Conservation (phyloP, 805 yeast genomes). For the Candida broadrunensis region DNA sequence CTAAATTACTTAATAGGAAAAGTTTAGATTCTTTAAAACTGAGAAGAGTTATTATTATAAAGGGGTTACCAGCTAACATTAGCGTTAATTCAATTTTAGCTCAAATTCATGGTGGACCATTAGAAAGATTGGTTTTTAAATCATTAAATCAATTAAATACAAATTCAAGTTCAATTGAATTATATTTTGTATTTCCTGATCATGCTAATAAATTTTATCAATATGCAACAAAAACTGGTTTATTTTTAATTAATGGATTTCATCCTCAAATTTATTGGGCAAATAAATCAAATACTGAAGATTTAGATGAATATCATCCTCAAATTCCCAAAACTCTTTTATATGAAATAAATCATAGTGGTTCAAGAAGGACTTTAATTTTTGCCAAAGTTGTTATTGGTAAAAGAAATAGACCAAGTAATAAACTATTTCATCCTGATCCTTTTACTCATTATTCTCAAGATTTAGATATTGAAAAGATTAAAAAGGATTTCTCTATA, state of each 20-base stretch:
- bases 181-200: constrained; percentile 50
- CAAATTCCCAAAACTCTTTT: constrained; percentile 11
- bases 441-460: constrained; percentile 39
- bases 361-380: constrained; percentile 57
- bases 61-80: constrained; percentile 38
- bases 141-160: not conserved
- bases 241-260: constrained; percentile 59
- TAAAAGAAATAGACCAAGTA: constrained; percentile 20
- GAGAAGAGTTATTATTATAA: constrained; percentile 31
- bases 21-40: not conserved
- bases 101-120: constrained; percentile 67
- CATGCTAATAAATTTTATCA: constrained; percentile 54
- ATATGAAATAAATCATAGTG: constrained; percentile 34
- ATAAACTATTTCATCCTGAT: constrained; percentile 36
- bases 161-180: constrained; percentile 27
- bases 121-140: constrained; percentile 44
- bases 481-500: constrained; percentile 47
- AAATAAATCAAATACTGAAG: constrained; percentile 18
- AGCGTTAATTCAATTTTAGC: constrained; percentile 51
- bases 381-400: constrained; percentile 23
- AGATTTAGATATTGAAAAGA: constrained; percentile 42
- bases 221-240: constrained; percentile 46
- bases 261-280: constrained; percentile 50
- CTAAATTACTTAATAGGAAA: not conserved
- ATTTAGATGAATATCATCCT: constrained; percentile 15